Evolutionary conservation across 768 basidiomycete species (phyloP), one percentile per base, ranked within the genome.

Genomic region (Kwoniella europaea): DNA sequence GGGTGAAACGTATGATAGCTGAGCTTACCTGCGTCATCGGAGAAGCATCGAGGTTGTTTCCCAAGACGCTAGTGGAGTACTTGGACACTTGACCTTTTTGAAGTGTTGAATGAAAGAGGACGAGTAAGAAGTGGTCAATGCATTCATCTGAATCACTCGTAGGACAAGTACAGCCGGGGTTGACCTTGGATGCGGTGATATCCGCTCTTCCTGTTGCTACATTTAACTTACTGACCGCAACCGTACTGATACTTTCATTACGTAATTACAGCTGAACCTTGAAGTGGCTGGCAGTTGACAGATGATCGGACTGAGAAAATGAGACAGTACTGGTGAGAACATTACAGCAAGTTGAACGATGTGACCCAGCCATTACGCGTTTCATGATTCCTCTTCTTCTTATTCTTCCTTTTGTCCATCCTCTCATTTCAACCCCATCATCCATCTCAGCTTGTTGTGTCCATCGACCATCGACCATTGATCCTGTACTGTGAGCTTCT

Each of bases 261-360:
- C 54, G 53, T 65, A 41, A 29, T n/a, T 13, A 53, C 53, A n/a
- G 1, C 29, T 41, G 63, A 55, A 13, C 10, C 1, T 2, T 9
- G 55, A 57, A 24, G 41, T 65, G 65, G 65, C 65, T 67, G 65
- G 65, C 22, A 46, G 46, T 24, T 63, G 43, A 2, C 59, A 60
- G 24, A 59, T 53, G 63, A 54, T 27, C 18, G 64, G 54, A 65
- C 15, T 64, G 62, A 63, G 24, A 55, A 55, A 55, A 16, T n/a
- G 18, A 41, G 18, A 24, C 1, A 24, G 24, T n/a, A n/a, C n/a
- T n/a, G n/a, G n/a, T 24, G 57, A 58, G 57, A 58, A 64, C 63
- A 64, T 64, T 53, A 15, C 50, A 61, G 13, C 50, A 52, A 52
- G 50, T 52, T 52, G 50, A 52, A 58, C 54, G 20, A 63, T 50